phyloP scores from a whole-genome alignment of 1,139 yeast species.

The Scheffersomyces segobiensis region DNA sequence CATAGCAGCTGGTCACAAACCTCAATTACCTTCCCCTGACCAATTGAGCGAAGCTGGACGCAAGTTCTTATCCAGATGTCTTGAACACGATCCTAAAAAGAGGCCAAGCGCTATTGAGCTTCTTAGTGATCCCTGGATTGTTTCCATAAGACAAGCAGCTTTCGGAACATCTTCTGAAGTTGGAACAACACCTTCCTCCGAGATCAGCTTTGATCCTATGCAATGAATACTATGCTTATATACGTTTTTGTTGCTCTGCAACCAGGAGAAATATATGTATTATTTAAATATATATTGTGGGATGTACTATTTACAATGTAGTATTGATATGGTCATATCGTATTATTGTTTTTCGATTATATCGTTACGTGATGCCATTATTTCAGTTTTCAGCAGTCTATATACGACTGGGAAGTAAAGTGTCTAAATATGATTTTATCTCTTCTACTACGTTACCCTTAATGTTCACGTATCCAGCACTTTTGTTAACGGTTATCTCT shows the following conservation, averaged over 20 bases:
- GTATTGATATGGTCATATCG: background rate
- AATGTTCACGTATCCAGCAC: slow-evolving; percentile 46
- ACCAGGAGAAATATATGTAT: background rate
- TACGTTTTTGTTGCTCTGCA: background rate
- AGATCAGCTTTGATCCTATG: slow-evolving; percentile 18
- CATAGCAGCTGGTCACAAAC: slow-evolving; percentile 93
- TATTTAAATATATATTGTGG: background rate
- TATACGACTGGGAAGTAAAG: slow-evolving; percentile 2
- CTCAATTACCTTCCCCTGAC: slow-evolving; percentile 77
- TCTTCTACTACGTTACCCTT: slow-evolving; percentile 58
- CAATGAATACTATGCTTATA: background rate
- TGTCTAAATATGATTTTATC: slow-evolving; percentile 39
- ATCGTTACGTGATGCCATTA: background rate
- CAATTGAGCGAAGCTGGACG: slow-evolving; percentile 77
- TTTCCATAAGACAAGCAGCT: slow-evolving; percentile 69
- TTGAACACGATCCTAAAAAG: slow-evolving; percentile 76
- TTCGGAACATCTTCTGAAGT: slow-evolving; percentile 46
- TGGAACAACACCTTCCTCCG: slow-evolving; percentile 43
- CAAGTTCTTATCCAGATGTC: slow-evolving; percentile 69
- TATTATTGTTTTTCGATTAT: background rate
- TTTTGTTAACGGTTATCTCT: slow-evolving; percentile 43
- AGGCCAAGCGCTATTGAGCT: slow-evolving; percentile 86
- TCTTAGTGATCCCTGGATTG: slow-evolving; percentile 88
- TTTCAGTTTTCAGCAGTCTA: background rate
- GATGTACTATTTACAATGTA: background rate